A percentile compares a stretch with the other conserved stretches of the same genome.
Evolutionary conservation across 2,329 filamentous ascomycete genomes (phyloP).

Genomic region (Beauveria pseudobassiana): DNA sequence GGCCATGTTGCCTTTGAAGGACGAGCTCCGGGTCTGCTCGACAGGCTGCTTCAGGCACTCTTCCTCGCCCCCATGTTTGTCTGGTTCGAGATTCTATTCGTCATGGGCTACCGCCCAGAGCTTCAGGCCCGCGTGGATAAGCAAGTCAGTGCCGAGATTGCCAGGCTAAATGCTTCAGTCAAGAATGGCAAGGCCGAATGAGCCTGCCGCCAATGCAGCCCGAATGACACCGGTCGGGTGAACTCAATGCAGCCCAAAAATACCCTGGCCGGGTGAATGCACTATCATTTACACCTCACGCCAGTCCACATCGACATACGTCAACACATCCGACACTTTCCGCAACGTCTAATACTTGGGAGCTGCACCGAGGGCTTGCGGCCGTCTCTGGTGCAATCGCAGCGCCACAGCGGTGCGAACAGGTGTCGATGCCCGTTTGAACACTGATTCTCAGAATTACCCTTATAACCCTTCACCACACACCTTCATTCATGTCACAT

Average conservation of each 20-base stretch:
- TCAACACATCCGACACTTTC: background rate
- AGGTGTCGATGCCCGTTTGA: background rate
- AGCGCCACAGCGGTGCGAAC: background rate
- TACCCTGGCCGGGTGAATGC: background rate
- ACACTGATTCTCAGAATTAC: background rate
- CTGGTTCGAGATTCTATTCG: conserved; percentile 91
- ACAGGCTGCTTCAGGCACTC: conserved; percentile 86
- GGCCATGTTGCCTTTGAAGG: conserved; percentile 87
- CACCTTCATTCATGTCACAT: conserved; percentile 2
- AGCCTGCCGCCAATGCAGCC: conserved; percentile 10
- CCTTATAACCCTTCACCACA: conserved; percentile 2
- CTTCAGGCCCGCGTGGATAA: conserved; percentile 74
- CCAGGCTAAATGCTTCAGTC: conserved; percentile 60
- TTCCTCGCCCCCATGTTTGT: conserved; percentile 95
- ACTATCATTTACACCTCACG: background rate
- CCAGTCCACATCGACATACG: background rate
- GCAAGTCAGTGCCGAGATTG: conserved; percentile 67
- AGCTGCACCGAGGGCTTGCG: background rate
- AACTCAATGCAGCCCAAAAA: background rate
- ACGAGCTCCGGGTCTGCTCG: conserved; percentile 78
- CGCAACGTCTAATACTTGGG: background rate
- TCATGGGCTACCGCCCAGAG: conserved; percentile 81
- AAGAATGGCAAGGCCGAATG: conserved; percentile 46
- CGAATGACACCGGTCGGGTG: too few species aligned
- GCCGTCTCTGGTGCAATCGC: background rate